Percentiles rank a stretch among this genome's conserved stretches.
Evolutionary conservation across 768 basidiomycete species (phyloP).

Genomic region (Arthromyces matolae): DNA sequence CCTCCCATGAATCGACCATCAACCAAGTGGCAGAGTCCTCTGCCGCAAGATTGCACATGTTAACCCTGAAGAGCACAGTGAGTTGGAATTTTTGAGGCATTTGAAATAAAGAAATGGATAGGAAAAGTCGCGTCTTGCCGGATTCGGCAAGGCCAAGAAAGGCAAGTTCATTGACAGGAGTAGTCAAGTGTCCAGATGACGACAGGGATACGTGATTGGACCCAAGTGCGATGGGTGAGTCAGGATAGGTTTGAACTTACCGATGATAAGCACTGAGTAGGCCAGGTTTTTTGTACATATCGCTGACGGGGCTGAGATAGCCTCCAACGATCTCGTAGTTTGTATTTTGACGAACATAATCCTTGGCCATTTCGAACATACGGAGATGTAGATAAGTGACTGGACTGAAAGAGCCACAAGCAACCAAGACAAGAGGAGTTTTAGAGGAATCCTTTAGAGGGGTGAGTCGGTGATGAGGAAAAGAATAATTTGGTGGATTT

Average conservation of each 20-base stretch:
- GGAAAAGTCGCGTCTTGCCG: conserved; percentile 5
- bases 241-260: conserved; percentile 47
- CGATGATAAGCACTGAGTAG: conserved; percentile 83
- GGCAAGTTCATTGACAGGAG: conserved; percentile 7
- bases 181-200: neutral
- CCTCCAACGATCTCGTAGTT: conserved; percentile 92
- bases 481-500: conserved; percentile 62
- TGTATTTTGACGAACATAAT: conserved; percentile 89
- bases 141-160: too few species aligned
- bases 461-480: conserved; percentile 63
- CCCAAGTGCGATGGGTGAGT: neutral
- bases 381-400: conserved; percentile 97
- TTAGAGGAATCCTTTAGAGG: conserved; percentile 59
- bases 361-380: conserved; percentile 99
- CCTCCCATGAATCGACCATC: conserved; percentile 99
- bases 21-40: conserved; percentile 91
- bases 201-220: neutral
- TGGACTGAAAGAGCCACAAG: conserved; percentile 97
- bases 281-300: conserved; percentile 95
- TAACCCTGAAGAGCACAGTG: conserved; percentile 51
- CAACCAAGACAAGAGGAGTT: conserved; percentile 90
- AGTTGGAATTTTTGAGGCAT: conserved; percentile 1
- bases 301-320: conserved; percentile 94
- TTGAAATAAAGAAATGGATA: too few species aligned
- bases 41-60: conserved; percentile 86